A percentile compares a stretch with the other conserved stretches of the same genome.
phyloP scores from a whole-genome alignment of 495 filamentous ascomycete genomes.

The Poronia punctata region DNA sequence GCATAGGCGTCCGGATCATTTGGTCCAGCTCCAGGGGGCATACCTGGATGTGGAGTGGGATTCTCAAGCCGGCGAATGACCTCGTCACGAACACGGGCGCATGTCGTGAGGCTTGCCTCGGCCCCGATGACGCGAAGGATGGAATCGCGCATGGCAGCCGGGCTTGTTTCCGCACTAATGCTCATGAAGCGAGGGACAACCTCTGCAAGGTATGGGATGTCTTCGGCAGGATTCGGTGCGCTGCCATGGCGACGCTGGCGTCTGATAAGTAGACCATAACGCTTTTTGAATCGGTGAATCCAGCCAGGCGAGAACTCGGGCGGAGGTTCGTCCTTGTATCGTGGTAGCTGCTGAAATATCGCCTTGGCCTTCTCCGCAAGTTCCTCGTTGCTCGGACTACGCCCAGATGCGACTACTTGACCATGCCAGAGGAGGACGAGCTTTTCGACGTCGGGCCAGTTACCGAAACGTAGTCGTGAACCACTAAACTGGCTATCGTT shows the following conservation, averaged over 20 bases:
- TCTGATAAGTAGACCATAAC: constrained; percentile 42
- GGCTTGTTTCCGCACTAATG: constrained; percentile 38
- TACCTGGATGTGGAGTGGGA: constrained; percentile 19
- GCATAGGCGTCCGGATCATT: constrained; percentile 18
- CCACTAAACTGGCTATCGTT: constrained; percentile 44
- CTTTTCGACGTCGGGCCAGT: constrained; percentile 50
- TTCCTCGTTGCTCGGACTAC: constrained; percentile 45
- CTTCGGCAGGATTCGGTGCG: constrained; percentile 35
- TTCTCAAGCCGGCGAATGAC: constrained; percentile 37
- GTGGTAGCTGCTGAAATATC: constrained; percentile 41
- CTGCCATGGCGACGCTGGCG: constrained; percentile 40
- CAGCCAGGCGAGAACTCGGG: constrained; percentile 49
- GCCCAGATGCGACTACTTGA: constrained; percentile 35
- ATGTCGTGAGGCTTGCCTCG: constrained; percentile 38
- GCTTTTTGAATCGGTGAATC: constrained; percentile 50
- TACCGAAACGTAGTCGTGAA: constrained; percentile 45
- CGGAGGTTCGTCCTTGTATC: constrained; percentile 42
- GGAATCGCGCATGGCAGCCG: constrained; percentile 39
- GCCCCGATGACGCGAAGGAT: constrained; percentile 41
- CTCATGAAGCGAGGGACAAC: constrained; percentile 42
- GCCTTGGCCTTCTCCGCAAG: constrained; percentile 45
- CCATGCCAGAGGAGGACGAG: constrained; percentile 46
- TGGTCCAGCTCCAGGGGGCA: no score
- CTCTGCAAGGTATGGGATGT: constrained; percentile 43
- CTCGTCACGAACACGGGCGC: constrained; percentile 44